Conservation (phyloP, 192 early-diverging fungal species). For the Coemansia aciculifera region DNA sequence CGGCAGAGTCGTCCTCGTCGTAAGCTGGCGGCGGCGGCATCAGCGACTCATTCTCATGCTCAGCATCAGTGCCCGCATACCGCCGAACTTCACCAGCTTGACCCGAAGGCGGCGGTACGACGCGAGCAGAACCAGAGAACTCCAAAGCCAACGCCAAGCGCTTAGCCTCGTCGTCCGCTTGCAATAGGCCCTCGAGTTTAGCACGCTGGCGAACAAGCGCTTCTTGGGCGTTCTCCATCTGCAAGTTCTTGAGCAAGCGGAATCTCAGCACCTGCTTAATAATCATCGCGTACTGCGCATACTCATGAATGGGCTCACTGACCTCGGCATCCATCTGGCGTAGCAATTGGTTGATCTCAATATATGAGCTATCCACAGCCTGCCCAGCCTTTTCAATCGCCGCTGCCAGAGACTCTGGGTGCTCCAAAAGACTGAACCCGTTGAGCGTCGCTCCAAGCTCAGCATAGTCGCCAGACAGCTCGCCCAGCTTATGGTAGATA, state of each 20-base stretch:
- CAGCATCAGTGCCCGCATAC: background rate
- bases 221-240: slow-evolving; percentile 76
- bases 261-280: slow-evolving; percentile 86
- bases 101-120: background rate
- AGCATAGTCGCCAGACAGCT: slow-evolving; percentile 75
- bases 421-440: slow-evolving; percentile 90
- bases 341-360: slow-evolving; percentile 72
- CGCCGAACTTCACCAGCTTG: background rate
- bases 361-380: slow-evolving; percentile 83
- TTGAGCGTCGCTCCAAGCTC: slow-evolving; percentile 93
- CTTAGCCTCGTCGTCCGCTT: slow-evolving; percentile 72
- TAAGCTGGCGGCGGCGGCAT: background rate
- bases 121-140: slow-evolving; percentile 11
- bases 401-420: slow-evolving; percentile 63
- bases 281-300: slow-evolving; percentile 82
- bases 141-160: slow-evolving; percentile 68
- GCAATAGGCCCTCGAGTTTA: slow-evolving; percentile 60
- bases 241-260: slow-evolving; percentile 82
- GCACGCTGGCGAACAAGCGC: slow-evolving; percentile 72
- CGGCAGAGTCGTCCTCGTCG: slow-evolving; percentile 18
- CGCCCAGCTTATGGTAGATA: slow-evolving; percentile 70
- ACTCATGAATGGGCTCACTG: slow-evolving; percentile 82
- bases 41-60: background rate
- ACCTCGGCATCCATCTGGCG: slow-evolving; percentile 74
- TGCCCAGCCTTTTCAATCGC: slow-evolving; percentile 92